phyloP scores from a whole-genome alignment of 2,329 filamentous ascomycete species.

The Colletotrichum destructivum region DNA sequence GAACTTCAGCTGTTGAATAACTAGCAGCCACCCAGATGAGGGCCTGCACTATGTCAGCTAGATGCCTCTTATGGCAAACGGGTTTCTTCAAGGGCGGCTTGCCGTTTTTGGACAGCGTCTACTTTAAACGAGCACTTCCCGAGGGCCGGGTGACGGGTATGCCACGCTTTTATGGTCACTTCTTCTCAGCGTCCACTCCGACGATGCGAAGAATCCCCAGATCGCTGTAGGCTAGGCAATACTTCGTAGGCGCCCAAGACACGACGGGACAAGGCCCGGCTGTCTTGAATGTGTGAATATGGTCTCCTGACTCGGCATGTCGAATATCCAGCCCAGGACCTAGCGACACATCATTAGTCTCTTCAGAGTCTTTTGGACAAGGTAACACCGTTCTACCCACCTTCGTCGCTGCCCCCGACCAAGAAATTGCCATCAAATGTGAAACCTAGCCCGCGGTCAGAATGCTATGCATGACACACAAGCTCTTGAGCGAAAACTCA shows the following conservation, averaged over 20 bases:
- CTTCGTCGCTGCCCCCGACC: constrained; percentile 82
- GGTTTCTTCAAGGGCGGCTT: neutral
- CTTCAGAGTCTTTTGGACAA: neutral
- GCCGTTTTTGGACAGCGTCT: too few species aligned
- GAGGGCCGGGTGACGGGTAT: neutral
- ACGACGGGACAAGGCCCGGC: constrained; percentile 75
- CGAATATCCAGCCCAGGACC: constrained; percentile 77
- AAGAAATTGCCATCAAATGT: constrained; percentile 84
- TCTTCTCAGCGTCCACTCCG: constrained; percentile 67
- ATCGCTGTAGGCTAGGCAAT: constrained; percentile 82
- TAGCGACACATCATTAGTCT: constrained; percentile 45
- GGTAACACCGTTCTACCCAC: constrained; percentile 52
- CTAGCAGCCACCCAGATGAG: neutral
- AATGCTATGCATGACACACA: neutral
- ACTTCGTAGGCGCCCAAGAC: constrained; percentile 82
- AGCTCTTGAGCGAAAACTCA: constrained; percentile 52
- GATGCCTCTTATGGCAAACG: neutral
- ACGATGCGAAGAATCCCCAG: constrained; percentile 78
- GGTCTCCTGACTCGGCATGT: constrained; percentile 81
- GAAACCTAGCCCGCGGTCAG: constrained; percentile 67
- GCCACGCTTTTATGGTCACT: constrained; percentile 46
- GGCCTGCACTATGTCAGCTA: neutral
- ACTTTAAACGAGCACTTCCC: neutral
- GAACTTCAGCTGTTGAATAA: neutral
- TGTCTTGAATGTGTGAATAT: constrained; percentile 80